phyloP scores from a whole-genome alignment of 108 stramenopile species.

The Tribonema minus region DNA sequence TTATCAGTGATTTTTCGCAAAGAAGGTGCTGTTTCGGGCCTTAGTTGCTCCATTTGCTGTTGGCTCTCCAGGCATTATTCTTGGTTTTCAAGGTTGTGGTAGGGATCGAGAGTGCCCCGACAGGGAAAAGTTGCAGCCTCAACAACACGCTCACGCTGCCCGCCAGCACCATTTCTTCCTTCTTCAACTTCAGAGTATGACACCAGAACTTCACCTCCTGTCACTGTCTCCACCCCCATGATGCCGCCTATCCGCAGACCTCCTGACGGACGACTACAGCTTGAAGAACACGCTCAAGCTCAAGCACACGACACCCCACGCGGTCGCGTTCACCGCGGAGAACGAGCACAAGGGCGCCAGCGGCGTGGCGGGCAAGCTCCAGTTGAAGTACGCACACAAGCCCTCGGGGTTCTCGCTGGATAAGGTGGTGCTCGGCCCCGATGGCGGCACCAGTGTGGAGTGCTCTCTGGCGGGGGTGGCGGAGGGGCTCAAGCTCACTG shows the following conservation, averaged over 20 bases:
- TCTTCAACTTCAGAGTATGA: too few relatives aligned
- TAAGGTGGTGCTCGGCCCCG: constrained; percentile 13
- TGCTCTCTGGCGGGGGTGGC: constrained; percentile 3
- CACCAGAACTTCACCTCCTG: too few relatives aligned
- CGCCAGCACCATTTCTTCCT: too few relatives aligned
- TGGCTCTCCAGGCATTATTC: too few relatives aligned
- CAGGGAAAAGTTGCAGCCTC: too few relatives aligned
- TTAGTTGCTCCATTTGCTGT: too few relatives aligned
- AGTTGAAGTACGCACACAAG: constrained; percentile 44
- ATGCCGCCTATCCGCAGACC: constrained; percentile 17
- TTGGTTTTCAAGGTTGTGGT: too few relatives aligned
- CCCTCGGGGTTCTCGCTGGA: constrained; percentile 44
- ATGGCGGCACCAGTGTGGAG: not conserved
- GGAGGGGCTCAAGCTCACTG: not conserved
- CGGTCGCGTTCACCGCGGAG: constrained; percentile 43
- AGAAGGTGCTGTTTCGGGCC: too few relatives aligned
- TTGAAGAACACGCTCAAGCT: constrained; percentile 54
- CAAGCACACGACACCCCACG: constrained; percentile 51
- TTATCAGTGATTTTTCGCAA: too few relatives aligned
- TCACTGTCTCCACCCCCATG: too few relatives aligned
- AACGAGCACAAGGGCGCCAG: constrained; percentile 44
- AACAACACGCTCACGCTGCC: too few relatives aligned
- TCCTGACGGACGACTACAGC: constrained; percentile 53
- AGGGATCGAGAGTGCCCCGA: too few relatives aligned
- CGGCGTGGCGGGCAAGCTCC: constrained; percentile 34